Evolutionary conservation across 148 eudicot genomes (phyloP).

Genomic region (Vaccinium macrocarpon): DNA sequence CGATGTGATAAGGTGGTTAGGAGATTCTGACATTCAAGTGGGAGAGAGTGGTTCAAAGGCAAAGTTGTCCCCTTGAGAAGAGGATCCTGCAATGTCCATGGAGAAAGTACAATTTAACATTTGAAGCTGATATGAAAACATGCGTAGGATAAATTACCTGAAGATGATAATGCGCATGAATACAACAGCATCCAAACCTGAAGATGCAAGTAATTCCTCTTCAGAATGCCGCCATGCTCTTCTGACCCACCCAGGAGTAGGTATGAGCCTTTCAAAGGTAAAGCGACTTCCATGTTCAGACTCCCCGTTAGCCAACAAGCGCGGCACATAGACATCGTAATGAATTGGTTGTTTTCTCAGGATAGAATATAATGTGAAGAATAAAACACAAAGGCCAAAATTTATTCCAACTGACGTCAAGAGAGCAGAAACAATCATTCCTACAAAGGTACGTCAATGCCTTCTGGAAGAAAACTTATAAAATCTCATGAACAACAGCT

Average conservation of each 20-base stretch:
- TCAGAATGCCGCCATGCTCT: constrained; percentile 65
- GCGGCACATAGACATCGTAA: constrained; percentile 54
- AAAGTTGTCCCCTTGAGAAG: not conserved
- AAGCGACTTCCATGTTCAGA: constrained; percentile 19
- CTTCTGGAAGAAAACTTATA: constrained; percentile 12
- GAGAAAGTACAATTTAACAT: constrained; percentile 3
- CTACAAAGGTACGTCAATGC: constrained; percentile 16
- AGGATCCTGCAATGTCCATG: not conserved
- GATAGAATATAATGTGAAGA: constrained; percentile 57
- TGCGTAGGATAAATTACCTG: constrained; percentile 37
- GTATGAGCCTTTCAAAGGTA: constrained; percentile 43
- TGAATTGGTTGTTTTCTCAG: constrained; percentile 67
- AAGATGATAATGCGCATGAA: constrained; percentile 65
- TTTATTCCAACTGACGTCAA: constrained; percentile 75
- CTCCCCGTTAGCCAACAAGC: constrained; percentile 44
- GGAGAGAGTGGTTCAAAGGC: not conserved
- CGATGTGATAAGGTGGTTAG: not conserved
- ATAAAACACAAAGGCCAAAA: constrained; percentile 56
- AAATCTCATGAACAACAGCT: constrained; percentile 17
- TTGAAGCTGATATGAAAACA: not conserved
- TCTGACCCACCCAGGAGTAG: constrained; percentile 63
- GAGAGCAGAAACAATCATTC: constrained; percentile 76
- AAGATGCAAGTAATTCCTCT: constrained; percentile 56
- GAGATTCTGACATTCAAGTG: not conserved
- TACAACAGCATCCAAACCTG: constrained; percentile 81